phyloP scores from a whole-genome alignment of 2,329 filamentous ascomycete species.

The Trichoderma koningii region DNA sequence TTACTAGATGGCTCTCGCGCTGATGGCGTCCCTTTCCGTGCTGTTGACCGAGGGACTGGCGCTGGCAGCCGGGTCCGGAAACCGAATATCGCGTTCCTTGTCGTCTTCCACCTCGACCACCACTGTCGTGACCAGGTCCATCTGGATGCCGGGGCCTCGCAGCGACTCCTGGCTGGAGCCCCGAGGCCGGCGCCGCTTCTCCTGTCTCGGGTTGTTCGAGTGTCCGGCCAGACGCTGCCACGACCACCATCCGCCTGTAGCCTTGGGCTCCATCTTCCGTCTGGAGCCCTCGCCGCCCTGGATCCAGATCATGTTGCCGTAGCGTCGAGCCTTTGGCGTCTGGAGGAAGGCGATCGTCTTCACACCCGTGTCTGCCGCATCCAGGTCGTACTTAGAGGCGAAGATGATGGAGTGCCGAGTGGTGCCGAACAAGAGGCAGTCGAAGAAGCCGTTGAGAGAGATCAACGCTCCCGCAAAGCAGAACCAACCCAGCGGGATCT shows the following conservation, averaged over 20 bases:
- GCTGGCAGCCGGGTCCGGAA: slow-evolving; percentile 33
- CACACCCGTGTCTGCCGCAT: slow-evolving; percentile 51
- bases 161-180: slow-evolving; percentile 40
- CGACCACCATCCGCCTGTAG: slow-evolving; percentile 36
- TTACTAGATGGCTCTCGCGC: slow-evolving; percentile 4
- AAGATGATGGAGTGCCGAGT: slow-evolving; percentile 58
- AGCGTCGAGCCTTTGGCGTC: slow-evolving; percentile 41
- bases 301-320: slow-evolving; percentile 48
- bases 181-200: slow-evolving; percentile 27
- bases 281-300: slow-evolving; percentile 34
- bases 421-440: slow-evolving; percentile 55
- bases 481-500: slow-evolving; percentile 57
- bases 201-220: slow-evolving; percentile 22
- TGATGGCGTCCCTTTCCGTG: slow-evolving; percentile 33
- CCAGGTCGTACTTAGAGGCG: slow-evolving; percentile 39
- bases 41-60: slow-evolving; percentile 36
- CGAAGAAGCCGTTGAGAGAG: slow-evolving; percentile 57
- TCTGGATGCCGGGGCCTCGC: slow-evolving; percentile 46
- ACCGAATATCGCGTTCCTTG: slow-evolving; percentile 34
- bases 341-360: slow-evolving; percentile 55
- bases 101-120: slow-evolving; percentile 44
- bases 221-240: slow-evolving; percentile 31
- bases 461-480: slow-evolving; percentile 62
- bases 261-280: slow-evolving; percentile 18
- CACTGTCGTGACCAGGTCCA: slow-evolving; percentile 48